Evolutionary conservation across 106 monocot genomes (phyloP).

Genomic region (Allium cepa): DNA sequence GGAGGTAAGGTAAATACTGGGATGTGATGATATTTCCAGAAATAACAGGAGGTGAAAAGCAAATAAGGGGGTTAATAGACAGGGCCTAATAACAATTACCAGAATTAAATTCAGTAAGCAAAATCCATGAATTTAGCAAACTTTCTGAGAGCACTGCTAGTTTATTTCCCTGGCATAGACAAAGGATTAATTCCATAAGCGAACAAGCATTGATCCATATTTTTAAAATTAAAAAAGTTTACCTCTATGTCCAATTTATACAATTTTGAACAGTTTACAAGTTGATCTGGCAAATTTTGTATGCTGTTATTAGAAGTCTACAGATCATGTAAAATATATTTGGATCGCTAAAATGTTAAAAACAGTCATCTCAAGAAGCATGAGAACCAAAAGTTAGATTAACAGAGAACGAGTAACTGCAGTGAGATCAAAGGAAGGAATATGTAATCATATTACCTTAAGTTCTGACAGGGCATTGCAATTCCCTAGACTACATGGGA

Average conservation of each 20-base stretch:
- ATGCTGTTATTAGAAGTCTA: constrained; percentile 73
- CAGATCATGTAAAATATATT: constrained; percentile 2
- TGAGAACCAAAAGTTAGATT: background rate
- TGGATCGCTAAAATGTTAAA: background rate
- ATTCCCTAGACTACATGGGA: constrained; percentile 65
- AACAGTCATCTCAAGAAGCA: background rate
- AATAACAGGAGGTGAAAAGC: too few species aligned
- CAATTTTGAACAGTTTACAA: constrained; percentile 67
- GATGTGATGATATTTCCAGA: too few species aligned
- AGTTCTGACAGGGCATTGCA: constrained; percentile 73
- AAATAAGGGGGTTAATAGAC: too few species aligned
- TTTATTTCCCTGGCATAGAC: constrained; percentile 69
- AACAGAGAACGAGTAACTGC: background rate
- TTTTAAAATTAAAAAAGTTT: constrained; percentile 1
- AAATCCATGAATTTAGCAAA: constrained; percentile 65
- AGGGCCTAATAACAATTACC: constrained; percentile 22
- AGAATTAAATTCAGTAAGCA: constrained; percentile 84
- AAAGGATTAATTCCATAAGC: constrained; percentile 2
- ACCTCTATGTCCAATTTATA: constrained; percentile 91
- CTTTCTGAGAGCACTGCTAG: constrained; percentile 47
- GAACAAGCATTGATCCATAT: background rate
- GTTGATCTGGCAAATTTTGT: constrained; percentile 53
- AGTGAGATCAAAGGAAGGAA: background rate
- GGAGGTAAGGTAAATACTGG: too few species aligned
- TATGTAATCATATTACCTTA: constrained; percentile 38